Evolutionary conservation across 2,329 filamentous ascomycete genomes (phyloP), one percentile per base, ranked within the genome.

Genomic region (Ceratocystis cubensis): DNA sequence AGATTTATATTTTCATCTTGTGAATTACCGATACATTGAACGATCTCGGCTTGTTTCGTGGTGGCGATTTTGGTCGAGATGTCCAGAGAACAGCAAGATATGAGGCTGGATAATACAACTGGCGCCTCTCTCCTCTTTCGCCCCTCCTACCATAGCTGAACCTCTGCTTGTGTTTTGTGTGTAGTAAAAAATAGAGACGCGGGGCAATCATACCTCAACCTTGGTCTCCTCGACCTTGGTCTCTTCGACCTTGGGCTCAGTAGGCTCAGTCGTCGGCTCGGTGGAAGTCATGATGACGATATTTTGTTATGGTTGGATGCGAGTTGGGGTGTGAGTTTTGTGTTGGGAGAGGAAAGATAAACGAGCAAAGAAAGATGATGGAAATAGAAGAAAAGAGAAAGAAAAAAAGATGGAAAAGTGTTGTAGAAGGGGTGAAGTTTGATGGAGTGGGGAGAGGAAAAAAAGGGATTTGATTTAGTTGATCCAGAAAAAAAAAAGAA

Each of bases 201-300:
- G 67, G 70, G 68, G 69, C 71, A 62, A 10, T 63, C 61, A 44
- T 64, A 61, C 70, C 70, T 71, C 73, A 66, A 70, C 68, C 71
- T 72, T 71, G 64, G 68, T 66, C 61, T 67, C 48, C 61, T 69
- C 63, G 22, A 70, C 67, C 71, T 72, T 71, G 66, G 68, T 66
- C 67, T 69, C 61, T 62, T 69, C 65, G 46, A 71, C 68, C 71
- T 72, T 71, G 64, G 67, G 65, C 64, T 69, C 78, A 80, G 83
- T 83, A 72, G 81, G 78, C 72, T 84, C 81, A 71, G 78, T 78
- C 70, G 76, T 78, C 70, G 76, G 77, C 71, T 81, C 79, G 70
- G 76, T 73, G 69, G 78, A 74, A 75, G 77, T 80, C 80, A 82
- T 82, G 59, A 73, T 79, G 71, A 64, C 22, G 56, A 37, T 63